phyloP scores from a whole-genome alignment of 139 green algal genomes.

The Coccomyxa sp. region DNA sequence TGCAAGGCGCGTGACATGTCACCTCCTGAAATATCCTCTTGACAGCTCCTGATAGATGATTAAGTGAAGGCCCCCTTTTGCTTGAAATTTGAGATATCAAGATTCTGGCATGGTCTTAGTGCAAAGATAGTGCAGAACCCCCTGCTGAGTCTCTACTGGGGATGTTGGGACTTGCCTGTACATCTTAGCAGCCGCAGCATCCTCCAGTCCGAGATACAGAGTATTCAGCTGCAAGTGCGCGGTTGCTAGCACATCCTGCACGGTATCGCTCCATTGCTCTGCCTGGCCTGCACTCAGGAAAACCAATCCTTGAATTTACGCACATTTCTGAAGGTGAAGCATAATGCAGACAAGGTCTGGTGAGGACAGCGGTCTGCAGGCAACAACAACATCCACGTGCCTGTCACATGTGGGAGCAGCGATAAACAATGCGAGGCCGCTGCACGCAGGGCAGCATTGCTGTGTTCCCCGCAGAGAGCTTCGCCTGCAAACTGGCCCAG shows the following conservation, averaged over 20 bases:
- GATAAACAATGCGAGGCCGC: background rate
- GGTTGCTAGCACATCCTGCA: constrained; percentile 24
- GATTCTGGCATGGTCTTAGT: background rate
- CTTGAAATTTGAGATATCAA: background rate
- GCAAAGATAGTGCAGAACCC: background rate
- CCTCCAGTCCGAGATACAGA: constrained; percentile 3
- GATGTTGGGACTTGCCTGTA: background rate
- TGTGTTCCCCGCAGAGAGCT: background rate
- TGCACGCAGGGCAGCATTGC: background rate
- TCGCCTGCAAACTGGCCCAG: background rate
- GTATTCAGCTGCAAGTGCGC: constrained; percentile 39
- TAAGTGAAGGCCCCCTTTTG: background rate
- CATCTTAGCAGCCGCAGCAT: background rate
- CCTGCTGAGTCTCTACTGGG: too few species aligned
- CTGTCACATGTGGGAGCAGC: background rate
- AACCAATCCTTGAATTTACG: background rate
- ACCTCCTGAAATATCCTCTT: background rate
- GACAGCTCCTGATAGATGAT: background rate
- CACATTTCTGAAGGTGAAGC: background rate
- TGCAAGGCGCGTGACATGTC: background rate
- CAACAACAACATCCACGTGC: background rate
- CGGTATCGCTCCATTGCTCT: constrained; percentile 21
- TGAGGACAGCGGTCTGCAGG: background rate
- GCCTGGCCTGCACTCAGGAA: constrained; percentile 19
- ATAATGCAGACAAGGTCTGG: background rate